Evolutionary conservation across 805 yeast genomes (phyloP), one percentile per base, ranked within the genome.

Genomic region (Candida endomychidarum): DNA sequence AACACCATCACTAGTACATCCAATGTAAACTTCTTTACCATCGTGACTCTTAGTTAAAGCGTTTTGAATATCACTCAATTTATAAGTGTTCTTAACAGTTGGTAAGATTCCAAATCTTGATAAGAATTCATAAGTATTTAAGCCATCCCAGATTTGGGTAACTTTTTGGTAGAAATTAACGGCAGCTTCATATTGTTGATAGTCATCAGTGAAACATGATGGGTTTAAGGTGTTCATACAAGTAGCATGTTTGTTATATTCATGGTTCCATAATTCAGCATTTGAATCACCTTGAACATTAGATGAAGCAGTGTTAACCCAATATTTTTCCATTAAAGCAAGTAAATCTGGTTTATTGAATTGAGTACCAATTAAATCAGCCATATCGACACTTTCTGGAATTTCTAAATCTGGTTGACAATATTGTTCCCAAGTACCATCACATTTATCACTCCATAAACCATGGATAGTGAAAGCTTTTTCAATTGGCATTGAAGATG

Each of bases 161-260:
- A 50, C 53, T 52, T 57, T 54, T 38, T 61, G 57, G 48, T 53
- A 67, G 40, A 60, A 54, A 26, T 50, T 46, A 38, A 65, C 59
- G 8, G 69, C 49, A 25, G 58, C 54, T 29, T 56, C 58, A 50
- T 52, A 63, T 22, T 45, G 39, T 11, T 39, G 37, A 27, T 51
- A 52, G 8, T 38, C 25, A 12, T 53, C 53, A 8, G 58, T 63
- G 60, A 88, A 89, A 60, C 98, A 90, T 4, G 60, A 50, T 3
- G 93, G 86, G 41, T 74, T 77, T 33, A 90, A 67, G 1, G 96
- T 88, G 34, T 81, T 77, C 74, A 89, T 81, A 63, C 97, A 90
- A 8, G 96, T 88, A 17, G 90, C 97, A 58, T 90, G 98, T 59
- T 90, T 90, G 67, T 90, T 89, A 72, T 77, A 90, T 62, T 90